A percentile compares a stretch with the other conserved stretches of the same genome.
These are phyloP conservation scores for Oryza longistaminata DNA, from an alignment of 176 grass and related monocot species.

Conservation along the genomic window DNA sequence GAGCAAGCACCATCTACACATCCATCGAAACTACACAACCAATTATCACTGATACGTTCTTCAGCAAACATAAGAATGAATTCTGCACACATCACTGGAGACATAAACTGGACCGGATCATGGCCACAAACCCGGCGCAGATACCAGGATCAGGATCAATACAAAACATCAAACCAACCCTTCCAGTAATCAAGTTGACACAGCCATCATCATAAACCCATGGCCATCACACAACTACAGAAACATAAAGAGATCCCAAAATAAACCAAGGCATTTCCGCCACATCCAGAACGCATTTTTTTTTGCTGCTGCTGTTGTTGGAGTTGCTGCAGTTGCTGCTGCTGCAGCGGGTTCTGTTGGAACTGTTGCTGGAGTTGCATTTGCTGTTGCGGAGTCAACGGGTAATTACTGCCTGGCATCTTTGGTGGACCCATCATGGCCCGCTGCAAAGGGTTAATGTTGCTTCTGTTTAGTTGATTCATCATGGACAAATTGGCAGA, in stretches of 20 bases:
- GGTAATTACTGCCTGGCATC: conserved; percentile 68
- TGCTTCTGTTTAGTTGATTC: conserved; percentile 68
- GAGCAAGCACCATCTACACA: neutral
- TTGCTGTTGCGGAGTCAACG: conserved; percentile 70
- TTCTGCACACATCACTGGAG: neutral
- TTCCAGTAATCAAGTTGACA: neutral
- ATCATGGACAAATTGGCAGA: conserved; percentile 74
- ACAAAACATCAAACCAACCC: neutral
- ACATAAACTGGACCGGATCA: neutral
- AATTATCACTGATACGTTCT: neutral
- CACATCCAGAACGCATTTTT: neutral
- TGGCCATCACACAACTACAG: neutral
- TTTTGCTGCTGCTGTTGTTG: conserved; percentile 31
- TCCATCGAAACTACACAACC: neutral
- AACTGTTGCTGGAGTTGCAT: conserved; percentile 46
- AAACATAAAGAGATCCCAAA: neutral
- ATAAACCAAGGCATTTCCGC: neutral
- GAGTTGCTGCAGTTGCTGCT: conserved; percentile 20
- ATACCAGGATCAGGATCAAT: neutral
- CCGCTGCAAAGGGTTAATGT: conserved; percentile 61
- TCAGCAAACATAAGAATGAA: neutral
- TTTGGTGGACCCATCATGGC: conserved; percentile 90
- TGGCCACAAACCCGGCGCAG: neutral
- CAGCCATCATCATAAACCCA: neutral
- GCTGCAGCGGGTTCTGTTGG: conserved; percentile 42